A percentile compares a stretch with the other conserved stretches of the same genome.
Evolutionary conservation across 495 filamentous ascomycete species (phyloP).

Genomic region (Podospora pseudoanserina): DNA sequence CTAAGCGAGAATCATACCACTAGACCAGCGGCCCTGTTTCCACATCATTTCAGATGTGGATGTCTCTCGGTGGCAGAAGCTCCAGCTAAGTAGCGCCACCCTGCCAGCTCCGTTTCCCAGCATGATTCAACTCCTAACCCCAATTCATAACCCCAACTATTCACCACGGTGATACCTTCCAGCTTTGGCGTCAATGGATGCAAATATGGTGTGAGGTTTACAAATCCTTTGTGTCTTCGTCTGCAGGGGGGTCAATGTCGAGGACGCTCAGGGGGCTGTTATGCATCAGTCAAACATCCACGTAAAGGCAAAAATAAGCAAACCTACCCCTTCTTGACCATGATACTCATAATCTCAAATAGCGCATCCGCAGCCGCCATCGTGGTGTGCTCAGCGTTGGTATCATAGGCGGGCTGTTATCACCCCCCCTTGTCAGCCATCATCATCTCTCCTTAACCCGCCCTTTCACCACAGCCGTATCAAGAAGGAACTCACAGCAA

Average conservation of each 20-base stretch:
- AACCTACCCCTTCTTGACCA: conserved; percentile 59
- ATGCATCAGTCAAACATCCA: conserved; percentile 1
- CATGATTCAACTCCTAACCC: neutral
- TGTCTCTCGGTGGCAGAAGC: conserved; percentile 3
- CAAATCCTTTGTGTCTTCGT: neutral
- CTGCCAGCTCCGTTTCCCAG: neutral
- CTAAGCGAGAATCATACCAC: conserved; percentile 30
- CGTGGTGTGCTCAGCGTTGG: conserved; percentile 79
- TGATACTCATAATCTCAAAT: conserved; percentile 83
- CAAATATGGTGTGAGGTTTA: neutral
- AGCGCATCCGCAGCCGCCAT: conserved; percentile 77
- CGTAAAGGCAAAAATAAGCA: neutral
- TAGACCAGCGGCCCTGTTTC: conserved; percentile 25
- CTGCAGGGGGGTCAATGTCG: conserved; percentile 12
- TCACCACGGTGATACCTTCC: too few species aligned
- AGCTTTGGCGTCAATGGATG: too few species aligned
- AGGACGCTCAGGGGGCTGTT: conserved; percentile 19
- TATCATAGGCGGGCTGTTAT: conserved; percentile 75
- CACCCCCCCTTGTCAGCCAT: neutral
- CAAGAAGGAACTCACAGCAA: conserved; percentile 44
- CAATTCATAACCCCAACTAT: neutral
- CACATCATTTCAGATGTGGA: neutral
- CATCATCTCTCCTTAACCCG: neutral
- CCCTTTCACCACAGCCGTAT: neutral
- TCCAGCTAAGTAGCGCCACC: neutral